Evolutionary conservation across 345 rosid genomes (phyloP).

Genomic region (Hibiscus mutabilis): DNA sequence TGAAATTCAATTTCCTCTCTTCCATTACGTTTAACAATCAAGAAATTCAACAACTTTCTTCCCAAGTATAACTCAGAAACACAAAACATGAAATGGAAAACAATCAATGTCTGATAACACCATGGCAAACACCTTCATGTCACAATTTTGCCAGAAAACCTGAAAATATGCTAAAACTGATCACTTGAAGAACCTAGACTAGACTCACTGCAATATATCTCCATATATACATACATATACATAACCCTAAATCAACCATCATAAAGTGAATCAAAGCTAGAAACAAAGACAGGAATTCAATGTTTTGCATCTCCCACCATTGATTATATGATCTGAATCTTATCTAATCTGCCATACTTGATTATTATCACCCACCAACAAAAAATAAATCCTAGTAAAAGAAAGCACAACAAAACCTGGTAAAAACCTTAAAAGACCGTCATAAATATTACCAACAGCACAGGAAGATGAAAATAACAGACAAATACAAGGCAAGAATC

Average conservation of each 20-base stretch:
- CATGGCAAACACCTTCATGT: not conserved
- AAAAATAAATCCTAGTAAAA: not conserved
- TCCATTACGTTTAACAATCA: constrained; percentile 32
- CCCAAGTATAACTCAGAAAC: not conserved
- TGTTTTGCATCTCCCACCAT: not conserved
- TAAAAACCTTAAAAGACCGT: not conserved
- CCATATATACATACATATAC: not conserved
- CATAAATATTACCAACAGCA: not conserved
- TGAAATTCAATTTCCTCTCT: constrained; percentile 68
- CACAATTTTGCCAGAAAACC: not conserved
- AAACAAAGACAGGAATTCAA: not conserved
- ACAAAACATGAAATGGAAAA: not conserved
- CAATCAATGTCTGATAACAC: no score
- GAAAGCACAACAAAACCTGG: not conserved
- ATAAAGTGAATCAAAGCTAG: not conserved
- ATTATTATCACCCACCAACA: not conserved
- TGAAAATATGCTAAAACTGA: not conserved
- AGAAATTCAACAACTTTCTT: constrained; percentile 5
- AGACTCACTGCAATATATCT: not conserved
- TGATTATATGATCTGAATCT: not conserved
- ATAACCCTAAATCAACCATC: not conserved
- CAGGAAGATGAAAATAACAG: not conserved
- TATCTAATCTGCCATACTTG: not conserved
- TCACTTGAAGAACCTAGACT: not conserved
- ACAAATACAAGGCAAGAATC: not conserved